Conservation (phyloP, 2,329 filamentous ascomycete genomes). For the Mollisiaceae sp. region DNA sequence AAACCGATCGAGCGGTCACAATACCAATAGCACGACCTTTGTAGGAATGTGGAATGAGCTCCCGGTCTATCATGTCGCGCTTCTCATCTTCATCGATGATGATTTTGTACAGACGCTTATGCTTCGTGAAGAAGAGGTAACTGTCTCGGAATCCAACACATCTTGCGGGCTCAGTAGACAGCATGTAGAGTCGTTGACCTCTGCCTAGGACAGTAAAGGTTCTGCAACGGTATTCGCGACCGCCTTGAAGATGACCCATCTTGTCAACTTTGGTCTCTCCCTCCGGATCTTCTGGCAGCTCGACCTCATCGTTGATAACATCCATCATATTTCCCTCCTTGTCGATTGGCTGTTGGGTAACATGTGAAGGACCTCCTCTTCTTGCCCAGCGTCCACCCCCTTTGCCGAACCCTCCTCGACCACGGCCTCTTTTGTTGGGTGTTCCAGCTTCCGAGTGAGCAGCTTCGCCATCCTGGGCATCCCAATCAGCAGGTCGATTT, state of each 20-base stretch:
- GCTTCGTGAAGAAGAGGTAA: slow-evolving; percentile 98
- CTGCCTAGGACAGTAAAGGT: slow-evolving; percentile 90
- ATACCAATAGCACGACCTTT: slow-evolving; percentile 97
- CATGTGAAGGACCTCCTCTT: slow-evolving; percentile 71
- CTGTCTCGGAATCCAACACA: slow-evolving; percentile 98
- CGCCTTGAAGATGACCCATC: slow-evolving; percentile 79
- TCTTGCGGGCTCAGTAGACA: slow-evolving; percentile 95
- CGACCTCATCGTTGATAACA: slow-evolving; percentile 90
- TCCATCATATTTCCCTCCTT: slow-evolving; percentile 92
- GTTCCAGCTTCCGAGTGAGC: slow-evolving; percentile 51
- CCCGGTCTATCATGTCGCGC: slow-evolving; percentile 90
- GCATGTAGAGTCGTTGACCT: slow-evolving; percentile 90
- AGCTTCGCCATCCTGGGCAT: slow-evolving; percentile 60
- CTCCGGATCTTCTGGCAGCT: slow-evolving; percentile 82
- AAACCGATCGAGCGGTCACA: slow-evolving; percentile 94
- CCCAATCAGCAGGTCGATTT: slow-evolving; percentile 81
- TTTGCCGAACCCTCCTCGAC: slow-evolving; percentile 60
- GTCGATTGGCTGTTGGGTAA: slow-evolving; percentile 84
- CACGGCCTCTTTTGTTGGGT: slow-evolving; percentile 65
- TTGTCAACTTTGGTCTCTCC: slow-evolving; percentile 95
- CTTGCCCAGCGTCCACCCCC: slow-evolving; percentile 71
- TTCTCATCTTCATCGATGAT: slow-evolving; percentile 98
- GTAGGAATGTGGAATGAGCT: slow-evolving; percentile 97
- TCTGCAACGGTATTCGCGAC: slow-evolving; percentile 90
- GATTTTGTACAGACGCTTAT: slow-evolving; percentile 95